Conservation (phyloP, 345 rosid species). For the Arabis hirsuta region DNA sequence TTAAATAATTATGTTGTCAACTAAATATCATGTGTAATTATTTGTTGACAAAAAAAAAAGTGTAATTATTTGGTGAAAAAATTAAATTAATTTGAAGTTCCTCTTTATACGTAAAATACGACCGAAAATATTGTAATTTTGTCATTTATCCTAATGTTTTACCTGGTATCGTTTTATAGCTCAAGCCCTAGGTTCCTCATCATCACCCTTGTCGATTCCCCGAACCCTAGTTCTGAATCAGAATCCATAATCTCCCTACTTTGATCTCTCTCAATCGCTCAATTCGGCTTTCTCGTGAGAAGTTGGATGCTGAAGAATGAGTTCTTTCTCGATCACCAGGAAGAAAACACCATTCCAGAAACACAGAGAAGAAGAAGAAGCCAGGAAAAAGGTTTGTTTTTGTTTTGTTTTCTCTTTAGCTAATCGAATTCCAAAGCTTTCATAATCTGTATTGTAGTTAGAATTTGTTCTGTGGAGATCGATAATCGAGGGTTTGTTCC, state of each 20-base stretch:
- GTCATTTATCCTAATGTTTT: neutral
- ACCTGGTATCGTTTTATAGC: neutral
- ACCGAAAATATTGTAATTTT: too few species aligned
- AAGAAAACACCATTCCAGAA: slow-evolving; percentile 98
- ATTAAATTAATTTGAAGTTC: too few species aligned
- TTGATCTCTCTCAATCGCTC: slow-evolving; percentile 8
- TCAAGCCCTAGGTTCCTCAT: slow-evolving; percentile 37
- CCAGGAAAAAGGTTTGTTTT: slow-evolving; percentile 75
- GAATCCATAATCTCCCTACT: slow-evolving; percentile 5
- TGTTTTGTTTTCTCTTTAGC: neutral
- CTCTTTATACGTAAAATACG: too few species aligned
- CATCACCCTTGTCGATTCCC: slow-evolving; percentile 28
- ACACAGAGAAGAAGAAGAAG: slow-evolving; percentile 98
- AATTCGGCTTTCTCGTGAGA: neutral
- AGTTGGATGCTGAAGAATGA: slow-evolving; percentile 55
- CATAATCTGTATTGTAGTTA: neutral
- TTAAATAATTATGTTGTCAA: too few species aligned
- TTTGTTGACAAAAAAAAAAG: too few species aligned
- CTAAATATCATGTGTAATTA: too few species aligned
- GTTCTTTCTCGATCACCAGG: slow-evolving; percentile 88
- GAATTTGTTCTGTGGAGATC: neutral
- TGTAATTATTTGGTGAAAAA: too few species aligned
- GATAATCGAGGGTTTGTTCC: neutral
- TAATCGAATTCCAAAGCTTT: neutral
- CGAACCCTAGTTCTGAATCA: slow-evolving; percentile 28